Evolutionary conservation across 2,329 filamentous ascomycete species (phyloP), one percentile per base, ranked within the genome.

Genomic region (Claviceps lovelessii): DNA sequence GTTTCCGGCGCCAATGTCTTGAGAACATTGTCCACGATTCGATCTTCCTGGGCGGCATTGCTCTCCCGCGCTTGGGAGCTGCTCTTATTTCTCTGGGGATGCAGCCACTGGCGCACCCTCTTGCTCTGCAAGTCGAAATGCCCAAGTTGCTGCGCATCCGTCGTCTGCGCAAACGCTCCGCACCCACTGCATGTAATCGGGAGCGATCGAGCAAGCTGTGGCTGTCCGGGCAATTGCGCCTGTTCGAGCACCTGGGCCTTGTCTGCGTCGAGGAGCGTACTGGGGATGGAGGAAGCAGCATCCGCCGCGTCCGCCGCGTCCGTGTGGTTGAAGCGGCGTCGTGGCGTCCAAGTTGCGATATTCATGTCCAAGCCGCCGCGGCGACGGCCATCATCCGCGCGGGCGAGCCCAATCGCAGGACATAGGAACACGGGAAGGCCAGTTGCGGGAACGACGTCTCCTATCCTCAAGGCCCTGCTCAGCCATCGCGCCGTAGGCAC

Each of bases 171-270:
- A 60, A 84, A 73, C 15, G 83, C 82, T 48, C 83, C 83, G 63
- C 83, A 86, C 41, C 83, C 83, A 13, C 74, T 73, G 61, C 83
- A 86, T 58, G 77, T 79, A 11, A 73, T 61, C 0, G 83, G 82
- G 1, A 85, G 68, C 48, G 59, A 61, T 44, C 65, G 63, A 13
- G 44, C 53, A 4, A 58, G 51, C 1, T 10, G 35, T 37, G 5
- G 1, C 31, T 49, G 13, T 15, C 35, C 48, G 9, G 33, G 7
- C 37, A 42, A 35, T 5, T 29, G 13, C 1, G 5, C 31, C 31
- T 48, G 13, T 15, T 37, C 48, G 9, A 31, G 7, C 37, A 42
- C 39, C 4, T 29, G 13, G 2, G 39, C 29, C 17, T 49, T 41
- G 7, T 37, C 37, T 17, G 47, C 9, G 10, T 49, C 47, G 2